Conservation (phyloP, 768 basidiomycete species). For the Trichaptum fuscoviolaceum region DNA sequence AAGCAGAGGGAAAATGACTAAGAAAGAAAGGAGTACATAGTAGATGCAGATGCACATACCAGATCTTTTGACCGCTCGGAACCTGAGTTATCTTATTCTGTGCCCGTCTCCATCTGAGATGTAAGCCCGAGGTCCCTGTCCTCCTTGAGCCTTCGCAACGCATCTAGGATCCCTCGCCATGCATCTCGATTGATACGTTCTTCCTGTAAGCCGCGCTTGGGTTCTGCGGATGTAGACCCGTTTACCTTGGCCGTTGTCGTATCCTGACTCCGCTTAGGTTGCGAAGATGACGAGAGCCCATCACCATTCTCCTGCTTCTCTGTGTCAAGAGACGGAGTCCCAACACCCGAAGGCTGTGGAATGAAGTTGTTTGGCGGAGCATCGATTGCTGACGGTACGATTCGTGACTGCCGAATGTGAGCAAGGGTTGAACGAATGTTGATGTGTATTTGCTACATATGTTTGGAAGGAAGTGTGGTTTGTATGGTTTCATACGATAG, state of each 20-base stretch:
- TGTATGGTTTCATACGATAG: background rate
- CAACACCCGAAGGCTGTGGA: constrained; percentile 75
- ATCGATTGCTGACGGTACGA: constrained; percentile 84
- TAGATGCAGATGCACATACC: background rate
- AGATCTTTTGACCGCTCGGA: background rate
- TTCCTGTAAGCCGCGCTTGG: constrained; percentile 67
- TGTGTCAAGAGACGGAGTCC: constrained; percentile 43
- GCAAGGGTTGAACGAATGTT: constrained; percentile 75
- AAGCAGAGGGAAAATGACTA: background rate
- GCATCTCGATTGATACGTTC: constrained; percentile 71
- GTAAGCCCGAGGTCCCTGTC: constrained; percentile 26
- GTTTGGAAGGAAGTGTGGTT: constrained; percentile 7
- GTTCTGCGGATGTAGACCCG: background rate
- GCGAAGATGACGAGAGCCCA: constrained; percentile 14
- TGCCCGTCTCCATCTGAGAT: constrained; percentile 3
- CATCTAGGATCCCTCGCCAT: constrained; percentile 69
- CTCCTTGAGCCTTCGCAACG: constrained; percentile 58
- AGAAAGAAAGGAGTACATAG: background rate
- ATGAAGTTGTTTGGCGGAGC: constrained; percentile 69
- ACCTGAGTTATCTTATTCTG: background rate
- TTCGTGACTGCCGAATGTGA: constrained; percentile 75
- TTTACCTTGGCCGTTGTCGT: background rate
- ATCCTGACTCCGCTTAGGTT: constrained; percentile 13
- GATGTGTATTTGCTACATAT: constrained; percentile 61
- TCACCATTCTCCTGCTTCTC: constrained; percentile 25